Evolutionary conservation across 2,329 filamentous ascomycete species (phyloP).

Genomic region (Trichophyton schoenleinii): DNA sequence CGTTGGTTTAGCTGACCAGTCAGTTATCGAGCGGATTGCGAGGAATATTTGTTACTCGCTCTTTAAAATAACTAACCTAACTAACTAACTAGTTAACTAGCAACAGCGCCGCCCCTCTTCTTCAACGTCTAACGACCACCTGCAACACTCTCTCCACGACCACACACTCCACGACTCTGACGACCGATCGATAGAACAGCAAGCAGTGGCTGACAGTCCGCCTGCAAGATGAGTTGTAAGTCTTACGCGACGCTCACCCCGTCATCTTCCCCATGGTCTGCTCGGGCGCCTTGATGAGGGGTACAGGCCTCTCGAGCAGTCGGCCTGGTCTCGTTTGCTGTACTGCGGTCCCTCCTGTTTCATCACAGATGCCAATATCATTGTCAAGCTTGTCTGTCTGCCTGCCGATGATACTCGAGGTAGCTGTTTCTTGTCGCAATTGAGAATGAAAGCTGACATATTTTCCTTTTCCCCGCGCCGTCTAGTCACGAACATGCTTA

Average conservation of each 20-base stretch:
- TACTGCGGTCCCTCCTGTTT: background rate
- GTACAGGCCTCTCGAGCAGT: background rate
- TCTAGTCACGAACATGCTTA: constrained; percentile 76
- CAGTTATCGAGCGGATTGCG: background rate
- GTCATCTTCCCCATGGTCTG: background rate
- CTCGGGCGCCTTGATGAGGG: background rate
- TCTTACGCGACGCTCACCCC: background rate
- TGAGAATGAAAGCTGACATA: constrained; percentile 5
- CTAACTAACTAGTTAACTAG: background rate
- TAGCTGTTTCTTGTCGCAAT: background rate
- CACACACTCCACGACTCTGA: background rate
- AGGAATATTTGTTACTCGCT: background rate
- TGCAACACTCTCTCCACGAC: background rate
- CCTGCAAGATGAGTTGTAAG: constrained; percentile 6
- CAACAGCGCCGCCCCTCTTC: background rate
- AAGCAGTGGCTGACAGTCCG: background rate
- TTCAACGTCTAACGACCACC: background rate
- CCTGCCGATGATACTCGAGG: background rate
- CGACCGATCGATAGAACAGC: background rate
- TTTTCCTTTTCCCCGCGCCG: constrained; percentile 3
- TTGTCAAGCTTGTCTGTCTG: background rate
- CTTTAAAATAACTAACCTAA: too few species aligned
- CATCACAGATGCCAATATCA: background rate
- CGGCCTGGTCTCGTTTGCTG: background rate
- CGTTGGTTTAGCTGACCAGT: background rate